A percentile compares a stretch with the other conserved stretches of the same genome.
These are phyloP conservation scores for Choanephora cucurbitarum DNA, from an alignment of 371 early-diverging fungal species.

Conservation along the genomic window DNA sequence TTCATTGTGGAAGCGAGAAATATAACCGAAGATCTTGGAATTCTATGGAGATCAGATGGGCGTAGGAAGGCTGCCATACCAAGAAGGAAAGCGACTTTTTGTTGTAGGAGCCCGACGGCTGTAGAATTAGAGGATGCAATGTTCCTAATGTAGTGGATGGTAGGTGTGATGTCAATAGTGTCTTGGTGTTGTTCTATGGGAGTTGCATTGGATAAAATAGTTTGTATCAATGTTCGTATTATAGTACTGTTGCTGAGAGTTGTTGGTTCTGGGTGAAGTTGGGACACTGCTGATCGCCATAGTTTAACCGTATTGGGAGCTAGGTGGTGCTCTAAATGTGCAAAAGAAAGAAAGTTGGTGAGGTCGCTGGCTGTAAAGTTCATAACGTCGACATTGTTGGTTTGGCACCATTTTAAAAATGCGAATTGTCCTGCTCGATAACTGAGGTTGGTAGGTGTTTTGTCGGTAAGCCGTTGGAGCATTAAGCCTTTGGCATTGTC, in stretches of 20 bases:
- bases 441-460: neutral
- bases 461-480: neutral
- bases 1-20: no score
- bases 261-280: constrained; percentile 6
- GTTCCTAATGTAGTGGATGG: neutral
- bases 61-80: constrained; percentile 16
- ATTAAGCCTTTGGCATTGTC: neutral
- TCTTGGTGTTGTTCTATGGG: neutral
- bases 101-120: neutral
- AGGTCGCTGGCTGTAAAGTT: constrained; percentile 6
- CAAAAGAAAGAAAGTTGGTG: constrained; percentile 13
- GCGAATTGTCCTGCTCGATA: constrained; percentile 8
- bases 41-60: constrained; percentile 15
- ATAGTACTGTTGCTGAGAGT: neutral
- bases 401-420: constrained; percentile 6
- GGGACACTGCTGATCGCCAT: constrained; percentile 13
- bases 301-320: constrained; percentile 10
- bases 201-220: neutral
- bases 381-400: neutral
- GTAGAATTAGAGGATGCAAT: neutral
- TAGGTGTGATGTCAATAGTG: neutral
- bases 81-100: constrained; percentile 18
- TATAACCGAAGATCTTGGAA: no score
- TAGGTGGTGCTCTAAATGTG: neutral
- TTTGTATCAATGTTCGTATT: constrained; percentile 1